Evolutionary conservation across 495 filamentous ascomycete species (phyloP).

Genomic region (Tuber indicum): DNA sequence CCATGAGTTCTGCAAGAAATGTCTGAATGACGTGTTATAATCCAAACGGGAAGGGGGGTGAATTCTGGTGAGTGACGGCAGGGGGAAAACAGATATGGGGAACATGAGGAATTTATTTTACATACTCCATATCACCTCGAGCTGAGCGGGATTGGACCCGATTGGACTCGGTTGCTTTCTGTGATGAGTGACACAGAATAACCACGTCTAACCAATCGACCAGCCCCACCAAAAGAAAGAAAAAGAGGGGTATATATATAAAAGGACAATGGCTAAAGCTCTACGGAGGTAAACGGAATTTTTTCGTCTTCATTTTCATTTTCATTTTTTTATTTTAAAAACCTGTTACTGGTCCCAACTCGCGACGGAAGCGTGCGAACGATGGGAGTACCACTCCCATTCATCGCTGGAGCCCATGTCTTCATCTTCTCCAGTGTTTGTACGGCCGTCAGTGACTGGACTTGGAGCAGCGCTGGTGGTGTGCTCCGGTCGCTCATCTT

Average conservation of each 20-base stretch:
- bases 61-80: background rate
- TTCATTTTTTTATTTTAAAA: no score
- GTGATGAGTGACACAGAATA: background rate
- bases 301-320: background rate
- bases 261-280: background rate
- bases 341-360: constrained; percentile 11
- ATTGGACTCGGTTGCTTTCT: background rate
- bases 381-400: constrained; percentile 19
- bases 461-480: background rate
- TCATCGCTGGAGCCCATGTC: constrained; percentile 5
- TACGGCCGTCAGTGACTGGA: background rate
- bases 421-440: background rate
- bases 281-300: background rate
- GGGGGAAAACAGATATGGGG: background rate
- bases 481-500: background rate
- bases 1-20: no score
- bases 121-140: background rate
- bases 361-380: constrained; percentile 21
- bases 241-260: background rate
- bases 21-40: background rate
- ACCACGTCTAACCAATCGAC: no score
- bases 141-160: background rate
- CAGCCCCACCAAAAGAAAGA: background rate
- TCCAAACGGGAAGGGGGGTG: background rate
- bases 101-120: background rate